Conservation (phyloP, 2,329 filamentous ascomycete genomes). For the Fusarium sp. region DNA sequence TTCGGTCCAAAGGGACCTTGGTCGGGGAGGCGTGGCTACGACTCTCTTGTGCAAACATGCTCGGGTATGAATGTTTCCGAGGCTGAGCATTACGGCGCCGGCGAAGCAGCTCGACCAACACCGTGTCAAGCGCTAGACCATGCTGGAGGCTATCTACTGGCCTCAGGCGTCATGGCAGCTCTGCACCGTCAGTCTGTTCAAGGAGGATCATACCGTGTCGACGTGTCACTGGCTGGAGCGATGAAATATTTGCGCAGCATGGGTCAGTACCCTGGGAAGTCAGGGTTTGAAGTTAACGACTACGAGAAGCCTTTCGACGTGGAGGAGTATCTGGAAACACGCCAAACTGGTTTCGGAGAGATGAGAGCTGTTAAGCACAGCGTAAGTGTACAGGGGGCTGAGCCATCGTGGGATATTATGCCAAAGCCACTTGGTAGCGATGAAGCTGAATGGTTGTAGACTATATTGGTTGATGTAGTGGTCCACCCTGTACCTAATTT, state of each 20-base stretch:
- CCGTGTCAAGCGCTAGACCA: conserved; percentile 1
- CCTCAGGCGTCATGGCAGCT: not conserved
- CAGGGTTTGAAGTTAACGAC: not conserved
- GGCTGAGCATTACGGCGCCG: not conserved
- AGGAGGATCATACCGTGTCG: not conserved
- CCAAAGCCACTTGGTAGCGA: conserved; percentile 1
- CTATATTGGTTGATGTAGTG: no score
- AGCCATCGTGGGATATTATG: not conserved
- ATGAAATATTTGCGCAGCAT: conserved; percentile 6
- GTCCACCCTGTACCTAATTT: no score
- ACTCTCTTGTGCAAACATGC: conserved; percentile 3
- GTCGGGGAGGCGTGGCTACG: not conserved
- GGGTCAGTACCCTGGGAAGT: not conserved
- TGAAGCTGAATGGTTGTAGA: not conserved
- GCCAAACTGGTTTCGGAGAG: not conserved
- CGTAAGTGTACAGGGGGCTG: not conserved
- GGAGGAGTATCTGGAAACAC: not conserved
- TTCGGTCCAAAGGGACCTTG: conserved; percentile 2
- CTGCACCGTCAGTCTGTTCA: not conserved
- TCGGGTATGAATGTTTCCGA: conserved; percentile 1
- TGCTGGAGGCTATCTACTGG: not conserved
- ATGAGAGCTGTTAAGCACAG: not conserved
- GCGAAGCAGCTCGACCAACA: not conserved
- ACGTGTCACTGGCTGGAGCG: not conserved
- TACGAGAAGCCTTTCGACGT: not conserved